Evolutionary conservation across 441 rosid genomes (phyloP).

Genomic region (Eutrema salsugineum): DNA sequence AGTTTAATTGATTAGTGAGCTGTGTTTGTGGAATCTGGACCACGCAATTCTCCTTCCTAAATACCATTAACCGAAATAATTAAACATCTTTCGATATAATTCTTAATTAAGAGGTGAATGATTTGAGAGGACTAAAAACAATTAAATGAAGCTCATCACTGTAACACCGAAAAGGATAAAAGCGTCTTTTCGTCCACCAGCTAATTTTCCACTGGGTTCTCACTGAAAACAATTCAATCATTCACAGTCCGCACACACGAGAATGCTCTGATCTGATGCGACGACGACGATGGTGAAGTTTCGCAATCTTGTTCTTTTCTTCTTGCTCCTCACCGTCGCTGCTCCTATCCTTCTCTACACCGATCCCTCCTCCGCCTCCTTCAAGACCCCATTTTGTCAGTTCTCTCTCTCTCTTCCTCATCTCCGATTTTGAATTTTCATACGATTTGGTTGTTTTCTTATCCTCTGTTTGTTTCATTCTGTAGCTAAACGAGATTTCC

Average conservation of each 20-base stretch:
- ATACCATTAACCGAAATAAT: background rate
- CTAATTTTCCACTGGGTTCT: slow-evolving; percentile 3
- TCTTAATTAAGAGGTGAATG: background rate
- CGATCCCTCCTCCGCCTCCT: slow-evolving; percentile 42
- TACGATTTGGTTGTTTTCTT: background rate
- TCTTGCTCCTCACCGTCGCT: slow-evolving; percentile 58
- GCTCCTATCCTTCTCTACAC: slow-evolving; percentile 71
- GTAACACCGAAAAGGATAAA: slow-evolving; percentile 10
- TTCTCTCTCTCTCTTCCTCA: background rate
- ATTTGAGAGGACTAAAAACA: background rate
- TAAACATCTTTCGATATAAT: background rate
- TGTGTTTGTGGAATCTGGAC: slow-evolving; percentile 7
- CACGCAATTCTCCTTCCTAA: background rate
- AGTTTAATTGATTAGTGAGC: slow-evolving; percentile 7
- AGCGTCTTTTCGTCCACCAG: background rate
- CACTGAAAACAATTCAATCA: background rate
- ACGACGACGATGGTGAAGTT: slow-evolving; percentile 39
- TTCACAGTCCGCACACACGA: background rate
- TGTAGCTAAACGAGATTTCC: slow-evolving; percentile 57
- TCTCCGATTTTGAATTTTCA: slow-evolving; percentile 4
- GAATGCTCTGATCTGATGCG: slow-evolving; percentile 15
- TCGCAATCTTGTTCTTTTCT: slow-evolving; percentile 52
- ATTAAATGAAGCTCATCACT: background rate
- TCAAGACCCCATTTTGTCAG: slow-evolving; percentile 42
- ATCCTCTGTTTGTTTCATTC: background rate